Evolutionary conservation across 441 rosid species (phyloP), one percentile per base, ranked within the genome.

Genomic region (Raphanus hybrid): DNA sequence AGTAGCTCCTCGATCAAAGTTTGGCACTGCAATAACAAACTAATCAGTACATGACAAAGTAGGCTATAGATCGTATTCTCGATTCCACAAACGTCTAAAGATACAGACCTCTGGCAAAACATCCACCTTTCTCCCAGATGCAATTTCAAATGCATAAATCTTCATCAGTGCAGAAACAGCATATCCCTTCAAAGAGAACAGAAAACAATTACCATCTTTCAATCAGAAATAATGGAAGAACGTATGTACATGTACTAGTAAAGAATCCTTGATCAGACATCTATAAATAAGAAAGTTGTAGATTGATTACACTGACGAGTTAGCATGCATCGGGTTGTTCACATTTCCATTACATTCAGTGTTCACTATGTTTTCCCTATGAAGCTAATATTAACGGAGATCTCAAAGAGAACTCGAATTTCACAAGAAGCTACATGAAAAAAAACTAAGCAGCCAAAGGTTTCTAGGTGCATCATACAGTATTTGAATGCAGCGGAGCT

Each of bases 161-260:
- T 96, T 96, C 98, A 96, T 89, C 70, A 96, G 87, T 12, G 98
- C 97, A 64, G 99, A 86, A 69, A 92, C 85, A 29, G 98, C 97
- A 79, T 93, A 96, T 57, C 92, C 97, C 99, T 96, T 82, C 74
- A 84, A 61, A 79, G 55, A 82, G 79, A 48, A 75, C 32, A 54
- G 12, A 54, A 67, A 18, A 32, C 18, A 7, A 52, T 52, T 32
- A 32, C 62, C 23, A 9, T 16, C 15, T 52, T 32, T 32, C 32
- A 39, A 6, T 5, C 15, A 29, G 66, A 10, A 55, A 37, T 61
- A 61, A 23, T 73, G 14, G 52, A 68, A 34, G 29, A 5, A 60
- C 35, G 1, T 39, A 16, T 35, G 48, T 18, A 48, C 23, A 65
- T 65, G 41, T 45, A 65, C 67, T 32, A 77, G 55, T 26, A 77